These are phyloP conservation scores for Colletotrichum tofieldiae DNA, from an alignment of 2,329 filamentous ascomycete species.

Conservation along the genomic window DNA sequence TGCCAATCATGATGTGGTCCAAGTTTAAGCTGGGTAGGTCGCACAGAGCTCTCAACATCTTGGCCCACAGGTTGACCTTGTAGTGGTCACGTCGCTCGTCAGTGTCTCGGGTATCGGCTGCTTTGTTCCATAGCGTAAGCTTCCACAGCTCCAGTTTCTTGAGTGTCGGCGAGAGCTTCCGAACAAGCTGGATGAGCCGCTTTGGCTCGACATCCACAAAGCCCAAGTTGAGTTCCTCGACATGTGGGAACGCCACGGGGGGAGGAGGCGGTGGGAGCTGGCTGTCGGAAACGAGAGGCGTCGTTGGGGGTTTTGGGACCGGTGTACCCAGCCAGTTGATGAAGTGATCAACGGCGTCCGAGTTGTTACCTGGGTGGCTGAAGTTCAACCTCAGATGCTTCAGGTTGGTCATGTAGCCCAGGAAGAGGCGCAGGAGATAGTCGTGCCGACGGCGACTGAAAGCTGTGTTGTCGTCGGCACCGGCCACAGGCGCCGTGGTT, in stretches of 20 bases:
- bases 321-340: slow-evolving; percentile 57
- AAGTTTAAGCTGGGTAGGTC: slow-evolving; percentile 53
- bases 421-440: slow-evolving; percentile 54
- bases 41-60: slow-evolving; percentile 52
- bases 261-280: slow-evolving; percentile 37
- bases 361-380: slow-evolving; percentile 30
- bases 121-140: slow-evolving; percentile 50
- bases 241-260: slow-evolving; percentile 51
- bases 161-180: slow-evolving; percentile 62
- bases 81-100: slow-evolving; percentile 15
- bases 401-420: slow-evolving; percentile 59
- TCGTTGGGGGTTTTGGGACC: neutral
- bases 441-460: slow-evolving; percentile 7
- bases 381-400: slow-evolving; percentile 70
- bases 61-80: slow-evolving; percentile 56
- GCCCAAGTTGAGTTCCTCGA: slow-evolving; percentile 63
- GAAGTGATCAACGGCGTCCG: slow-evolving; percentile 46
- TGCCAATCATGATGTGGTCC: slow-evolving; percentile 51
- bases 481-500: neutral
- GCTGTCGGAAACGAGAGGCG: slow-evolving; percentile 4
- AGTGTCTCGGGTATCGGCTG: neutral
- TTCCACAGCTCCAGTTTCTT: slow-evolving; percentile 63
- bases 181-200: slow-evolving; percentile 53
- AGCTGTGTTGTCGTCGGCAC: neutral
- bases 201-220: slow-evolving; percentile 50